Base-by-base conservation (phyloP, 2,329 filamentous ascomycete species). In the Botrytis galanthina region DNA sequence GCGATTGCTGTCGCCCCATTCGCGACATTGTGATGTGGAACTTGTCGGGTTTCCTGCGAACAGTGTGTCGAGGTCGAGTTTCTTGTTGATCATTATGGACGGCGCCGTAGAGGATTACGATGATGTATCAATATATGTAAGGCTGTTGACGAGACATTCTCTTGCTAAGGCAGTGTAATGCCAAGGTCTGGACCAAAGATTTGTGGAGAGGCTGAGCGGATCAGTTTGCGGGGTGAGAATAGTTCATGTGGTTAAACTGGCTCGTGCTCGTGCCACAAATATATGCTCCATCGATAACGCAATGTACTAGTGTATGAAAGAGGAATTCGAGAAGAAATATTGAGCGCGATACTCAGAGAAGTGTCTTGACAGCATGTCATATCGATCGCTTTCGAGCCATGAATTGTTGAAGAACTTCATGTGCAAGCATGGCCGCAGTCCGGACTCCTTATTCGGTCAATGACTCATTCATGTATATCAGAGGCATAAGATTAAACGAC, bases 21-120 rank as follows among this genome's bases (percentile, higher is more conserved):
- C 63, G 54, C 63, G 71, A 69, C 63, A 73, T 69, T n/a, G 61
- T 69, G 61, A 59, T 46, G 46, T 29, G n/a, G 29, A 63, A 29
- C 20, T 20, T 46, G 26, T 46, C 26, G 3, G 54, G 26, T 35
- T 67, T 66, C 46, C 61, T 66, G 61, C 35, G 48, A 72, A 32
- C 70, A 54, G 29, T 72, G 10, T 72, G 35, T 57, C 61, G 44
- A 72, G 29, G 37, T 57, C 26, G 29, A 59, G 10, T 42, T 6
- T 66, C 44, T 32, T 72, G 46, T 42, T 46, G n/a, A 46, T 54
- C 70, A 72, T 72, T 39, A 44, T 72, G 60, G 26, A 54, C 29
- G 20, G 9, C 16, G 35, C 63, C 35, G 37, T 10, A 57, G 66
- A 37, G 35, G 35, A 59, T 57, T 29, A 44, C 48, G 14, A 44